Conservation (phyloP, 1,139 yeast genomes). For the Debaryomyces sp. region DNA sequence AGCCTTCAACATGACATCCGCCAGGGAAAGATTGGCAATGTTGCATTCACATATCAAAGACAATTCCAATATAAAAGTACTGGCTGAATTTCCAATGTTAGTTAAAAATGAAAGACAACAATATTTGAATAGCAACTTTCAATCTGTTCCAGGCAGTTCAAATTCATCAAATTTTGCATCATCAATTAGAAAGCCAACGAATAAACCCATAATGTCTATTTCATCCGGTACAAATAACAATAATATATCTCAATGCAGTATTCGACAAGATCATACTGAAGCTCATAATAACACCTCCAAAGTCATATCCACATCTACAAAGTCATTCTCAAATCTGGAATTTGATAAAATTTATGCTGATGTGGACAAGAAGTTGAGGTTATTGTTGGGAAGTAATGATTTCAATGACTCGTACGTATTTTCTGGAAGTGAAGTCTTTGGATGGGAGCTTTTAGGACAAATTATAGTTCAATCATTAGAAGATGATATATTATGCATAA, state of each 20-base stretch:
- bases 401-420: constrained; percentile 8
- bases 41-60: constrained; percentile 20
- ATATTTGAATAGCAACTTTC: constrained; percentile 11
- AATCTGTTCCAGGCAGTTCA: neutral
- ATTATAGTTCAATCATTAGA: constrained; percentile 6
- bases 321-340: constrained; percentile 8
- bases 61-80: constrained; percentile 6
- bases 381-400: constrained; percentile 8
- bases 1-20: constrained; percentile 6
- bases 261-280: neutral
- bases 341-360: constrained; percentile 6
- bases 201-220: neutral
- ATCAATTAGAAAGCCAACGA: neutral
- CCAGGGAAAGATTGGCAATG: constrained; percentile 21
- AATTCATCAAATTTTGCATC: neutral
- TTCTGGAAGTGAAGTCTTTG: constrained; percentile 9
- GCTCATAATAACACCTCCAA: neutral
- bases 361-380: constrained; percentile 5
- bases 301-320: constrained; percentile 5
- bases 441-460: constrained; percentile 11
- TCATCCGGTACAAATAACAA: neutral
- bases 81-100: constrained; percentile 23
- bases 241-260: neutral
- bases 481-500: constrained; percentile 9
- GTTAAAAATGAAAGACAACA: constrained; percentile 16